Conservation (phyloP, 495 filamentous ascomycete genomes). For the Trichoderma gamsii region DNA sequence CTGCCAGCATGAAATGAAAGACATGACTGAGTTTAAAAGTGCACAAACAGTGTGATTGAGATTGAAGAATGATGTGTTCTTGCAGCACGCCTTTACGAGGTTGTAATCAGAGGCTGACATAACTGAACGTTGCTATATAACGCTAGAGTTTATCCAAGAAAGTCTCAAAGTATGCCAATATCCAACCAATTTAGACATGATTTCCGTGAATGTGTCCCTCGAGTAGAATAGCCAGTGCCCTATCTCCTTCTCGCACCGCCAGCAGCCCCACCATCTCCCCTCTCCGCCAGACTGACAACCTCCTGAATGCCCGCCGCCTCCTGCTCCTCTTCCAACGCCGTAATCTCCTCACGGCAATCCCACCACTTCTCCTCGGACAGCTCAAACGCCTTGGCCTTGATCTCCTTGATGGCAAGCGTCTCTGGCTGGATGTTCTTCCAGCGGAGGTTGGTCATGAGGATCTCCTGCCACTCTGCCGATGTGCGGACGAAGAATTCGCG, state of each 20-base stretch:
- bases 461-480: conserved; percentile 81
- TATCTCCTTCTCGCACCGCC: conserved; percentile 12
- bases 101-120: too few relatives aligned
- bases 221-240: not conserved
- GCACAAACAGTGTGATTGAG: not conserved
- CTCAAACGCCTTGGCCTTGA: conserved; percentile 82
- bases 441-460: conserved; percentile 62
- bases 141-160: too few relatives aligned
- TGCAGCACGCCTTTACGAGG: too few relatives aligned
- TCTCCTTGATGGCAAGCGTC: conserved; percentile 73
- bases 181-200: too few relatives aligned
- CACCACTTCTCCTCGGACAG: conserved; percentile 95
- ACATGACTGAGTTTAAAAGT: not conserved
- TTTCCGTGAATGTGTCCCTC: too few relatives aligned
- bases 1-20: not conserved
- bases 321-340: conserved; percentile 88
- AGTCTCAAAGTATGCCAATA: too few relatives aligned
- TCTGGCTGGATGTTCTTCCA: conserved; percentile 55
- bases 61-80: not conserved
- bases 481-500: conserved; percentile 90
- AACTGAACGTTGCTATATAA: too few relatives aligned
- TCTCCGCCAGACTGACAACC: conserved; percentile 79
- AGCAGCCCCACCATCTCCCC: conserved; percentile 39
- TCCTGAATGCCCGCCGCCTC: conserved; percentile 93
- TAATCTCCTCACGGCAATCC: conserved; percentile 94